Percentiles rank a stretch among this genome's conserved stretches.
phyloP scores from a whole-genome alignment of 805 yeast genomes.

The Jamesozyma piceae region DNA sequence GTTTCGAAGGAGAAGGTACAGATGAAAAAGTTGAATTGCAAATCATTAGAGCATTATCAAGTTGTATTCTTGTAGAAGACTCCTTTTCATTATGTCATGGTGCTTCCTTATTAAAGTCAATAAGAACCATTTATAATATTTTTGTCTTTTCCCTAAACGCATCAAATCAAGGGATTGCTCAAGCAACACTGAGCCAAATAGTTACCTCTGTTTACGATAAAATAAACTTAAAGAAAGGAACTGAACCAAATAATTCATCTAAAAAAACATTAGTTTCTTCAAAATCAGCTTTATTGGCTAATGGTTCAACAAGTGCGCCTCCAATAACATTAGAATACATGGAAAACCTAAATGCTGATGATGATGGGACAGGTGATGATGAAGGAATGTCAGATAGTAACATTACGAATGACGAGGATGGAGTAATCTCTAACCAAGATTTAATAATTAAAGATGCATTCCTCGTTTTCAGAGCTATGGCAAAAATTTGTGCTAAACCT shows the following conservation, averaged over 20 bases:
- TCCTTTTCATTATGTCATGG: conserved; percentile 76
- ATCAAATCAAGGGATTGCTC: conserved; percentile 86
- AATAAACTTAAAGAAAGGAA: conserved; percentile 22
- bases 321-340: conserved; percentile 53
- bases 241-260: conserved; percentile 4
- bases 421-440: conserved; percentile 40
- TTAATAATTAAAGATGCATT: conserved; percentile 82
- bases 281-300: background rate
- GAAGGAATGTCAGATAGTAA: conserved; percentile 11
- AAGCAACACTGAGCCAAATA: conserved; percentile 87
- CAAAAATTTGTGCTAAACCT: conserved; percentile 79
- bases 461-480: conserved; percentile 86
- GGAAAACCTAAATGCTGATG: conserved; percentile 48
- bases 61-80: conserved; percentile 72
- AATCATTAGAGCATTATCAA: conserved; percentile 82
- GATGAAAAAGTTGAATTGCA: conserved; percentile 85
- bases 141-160: conserved; percentile 76
- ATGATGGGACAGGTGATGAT: conserved; percentile 44
- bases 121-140: conserved; percentile 87
- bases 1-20: conserved; percentile 88
- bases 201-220: conserved; percentile 79
- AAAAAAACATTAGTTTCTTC: background rate
- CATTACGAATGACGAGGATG: conserved; percentile 1
- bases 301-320: background rate
- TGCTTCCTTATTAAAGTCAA: conserved; percentile 75